A percentile compares a stretch with the other conserved stretches of the same genome.
These are phyloP conservation scores for Saitozyma sp. DNA, from an alignment of 768 basidiomycete genomes.

Conservation along the genomic window DNA sequence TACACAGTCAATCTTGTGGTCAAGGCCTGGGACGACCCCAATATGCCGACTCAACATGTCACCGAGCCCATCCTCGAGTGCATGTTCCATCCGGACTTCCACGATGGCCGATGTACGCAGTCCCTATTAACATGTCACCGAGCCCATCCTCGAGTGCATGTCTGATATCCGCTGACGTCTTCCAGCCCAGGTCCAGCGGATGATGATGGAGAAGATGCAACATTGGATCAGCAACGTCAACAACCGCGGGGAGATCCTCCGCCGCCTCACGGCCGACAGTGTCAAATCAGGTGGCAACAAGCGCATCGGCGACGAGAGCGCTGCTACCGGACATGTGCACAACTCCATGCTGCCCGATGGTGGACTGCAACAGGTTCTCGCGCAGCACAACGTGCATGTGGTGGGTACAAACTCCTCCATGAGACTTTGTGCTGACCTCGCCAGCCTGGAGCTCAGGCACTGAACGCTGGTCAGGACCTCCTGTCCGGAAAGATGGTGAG, in stretches of 20 bases:
- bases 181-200: constrained; percentile 40
- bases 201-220: constrained; percentile 46
- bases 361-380: constrained; percentile 46
- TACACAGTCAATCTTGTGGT: constrained; percentile 68
- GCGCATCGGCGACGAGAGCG: constrained; percentile 43
- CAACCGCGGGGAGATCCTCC: constrained; percentile 44
- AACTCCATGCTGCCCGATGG: constrained; percentile 42
- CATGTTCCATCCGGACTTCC: constrained; percentile 51
- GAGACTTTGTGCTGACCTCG: constrained; percentile 4
- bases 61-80: constrained; percentile 47
- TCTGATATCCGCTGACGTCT: constrained; percentile 24
- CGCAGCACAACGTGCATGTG: constrained; percentile 49
- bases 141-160: constrained; percentile 45
- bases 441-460: constrained; percentile 47
- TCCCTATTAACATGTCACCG: constrained; percentile 42
- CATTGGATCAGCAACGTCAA: constrained; percentile 31
- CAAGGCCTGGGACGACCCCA: constrained; percentile 75
- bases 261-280: constrained; percentile 38
- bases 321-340: constrained; percentile 41
- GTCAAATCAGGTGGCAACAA: constrained; percentile 45
- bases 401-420: constrained; percentile 22
- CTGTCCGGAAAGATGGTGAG: constrained; percentile 46
- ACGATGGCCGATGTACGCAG: constrained; percentile 40
- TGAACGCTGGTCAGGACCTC: constrained; percentile 51
- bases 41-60: constrained; percentile 37